Evolutionary conservation across 345 rosid species (phyloP).

Genomic region (Viola odorata): DNA sequence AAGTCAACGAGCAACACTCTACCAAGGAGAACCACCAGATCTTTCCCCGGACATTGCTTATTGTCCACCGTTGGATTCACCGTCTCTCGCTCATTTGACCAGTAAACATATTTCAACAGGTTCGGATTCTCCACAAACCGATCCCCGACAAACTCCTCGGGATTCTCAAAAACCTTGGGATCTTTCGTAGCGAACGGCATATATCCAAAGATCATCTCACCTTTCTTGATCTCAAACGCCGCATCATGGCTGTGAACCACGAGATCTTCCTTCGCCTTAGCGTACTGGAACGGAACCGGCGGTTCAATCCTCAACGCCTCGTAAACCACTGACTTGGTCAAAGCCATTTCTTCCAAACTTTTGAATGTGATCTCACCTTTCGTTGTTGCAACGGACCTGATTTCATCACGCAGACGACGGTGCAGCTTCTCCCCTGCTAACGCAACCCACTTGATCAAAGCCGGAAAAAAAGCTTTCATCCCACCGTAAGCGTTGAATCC

Average conservation of each 20-base stretch:
- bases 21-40: slow-evolving; percentile 37
- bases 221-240: slow-evolving; percentile 38
- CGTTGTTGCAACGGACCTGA: slow-evolving; percentile 23
- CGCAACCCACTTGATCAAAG: slow-evolving; percentile 41
- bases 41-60: slow-evolving; percentile 51
- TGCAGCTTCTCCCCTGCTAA: slow-evolving; percentile 32
- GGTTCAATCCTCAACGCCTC: slow-evolving; percentile 43
- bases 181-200: slow-evolving; percentile 45
- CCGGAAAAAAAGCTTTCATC: slow-evolving; percentile 23
- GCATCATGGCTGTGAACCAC: slow-evolving; percentile 43
- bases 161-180: slow-evolving; percentile 28
- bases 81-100: slow-evolving; percentile 49
- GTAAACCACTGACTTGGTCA: slow-evolving; percentile 44
- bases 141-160: slow-evolving; percentile 36
- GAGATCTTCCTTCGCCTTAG: slow-evolving; percentile 32
- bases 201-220: slow-evolving; percentile 49
- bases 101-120: slow-evolving; percentile 40
- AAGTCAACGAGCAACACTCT: slow-evolving; percentile 42
- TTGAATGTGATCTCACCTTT: slow-evolving; percentile 29
- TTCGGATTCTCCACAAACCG: slow-evolving; percentile 41
- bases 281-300: slow-evolving; percentile 43
- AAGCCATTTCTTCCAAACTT: slow-evolving; percentile 32
- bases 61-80: slow-evolving; percentile 34
- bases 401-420: slow-evolving; percentile 28
- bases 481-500: slow-evolving; percentile 42